A percentile compares a stretch with the other conserved stretches of the same genome.
phyloP scores from a whole-genome alignment of 2,329 filamentous ascomycete genomes.

The Alternaria metachromatica region DNA sequence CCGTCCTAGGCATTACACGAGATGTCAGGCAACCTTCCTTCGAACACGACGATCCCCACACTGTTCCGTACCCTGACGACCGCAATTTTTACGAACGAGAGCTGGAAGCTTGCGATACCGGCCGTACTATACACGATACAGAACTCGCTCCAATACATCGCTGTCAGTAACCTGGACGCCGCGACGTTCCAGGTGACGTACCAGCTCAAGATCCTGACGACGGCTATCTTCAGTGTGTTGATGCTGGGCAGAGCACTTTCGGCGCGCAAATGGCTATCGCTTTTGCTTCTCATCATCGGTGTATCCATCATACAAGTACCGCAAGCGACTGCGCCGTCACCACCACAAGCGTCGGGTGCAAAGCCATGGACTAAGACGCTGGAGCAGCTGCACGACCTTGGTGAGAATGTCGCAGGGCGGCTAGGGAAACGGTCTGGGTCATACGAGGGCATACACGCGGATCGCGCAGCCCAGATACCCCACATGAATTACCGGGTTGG shows the following conservation, averaged over 20 bases:
- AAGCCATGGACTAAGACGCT: constrained; percentile 80
- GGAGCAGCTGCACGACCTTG: constrained; percentile 74
- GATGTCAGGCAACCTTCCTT: constrained; percentile 76
- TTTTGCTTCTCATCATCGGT: constrained; percentile 80
- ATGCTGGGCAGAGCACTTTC: constrained; percentile 76
- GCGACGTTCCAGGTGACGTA: constrained; percentile 94
- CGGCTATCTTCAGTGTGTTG: constrained; percentile 82
- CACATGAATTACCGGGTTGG: constrained; percentile 81
- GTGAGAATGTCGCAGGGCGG: constrained; percentile 56
- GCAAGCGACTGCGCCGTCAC: constrained; percentile 60
- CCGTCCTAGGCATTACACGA: constrained; percentile 74
- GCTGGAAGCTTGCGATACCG: constrained; percentile 92
- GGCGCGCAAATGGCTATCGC: constrained; percentile 76
- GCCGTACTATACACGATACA: constrained; percentile 88
- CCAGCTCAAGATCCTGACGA: constrained; percentile 92
- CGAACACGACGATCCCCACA: constrained; percentile 79
- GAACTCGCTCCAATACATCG: constrained; percentile 92
- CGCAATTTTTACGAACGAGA: constrained; percentile 85
- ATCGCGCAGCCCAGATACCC: constrained; percentile 59
- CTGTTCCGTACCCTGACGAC: constrained; percentile 81
- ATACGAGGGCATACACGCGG: constrained; percentile 83
- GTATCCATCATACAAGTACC: constrained; percentile 87
- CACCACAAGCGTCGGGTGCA: constrained; percentile 64
- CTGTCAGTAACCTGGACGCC: constrained; percentile 87
- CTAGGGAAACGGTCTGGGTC: constrained; percentile 75